Conservation (phyloP, 306 rosid species). For the Ammopiptanthus mongolicus region DNA sequence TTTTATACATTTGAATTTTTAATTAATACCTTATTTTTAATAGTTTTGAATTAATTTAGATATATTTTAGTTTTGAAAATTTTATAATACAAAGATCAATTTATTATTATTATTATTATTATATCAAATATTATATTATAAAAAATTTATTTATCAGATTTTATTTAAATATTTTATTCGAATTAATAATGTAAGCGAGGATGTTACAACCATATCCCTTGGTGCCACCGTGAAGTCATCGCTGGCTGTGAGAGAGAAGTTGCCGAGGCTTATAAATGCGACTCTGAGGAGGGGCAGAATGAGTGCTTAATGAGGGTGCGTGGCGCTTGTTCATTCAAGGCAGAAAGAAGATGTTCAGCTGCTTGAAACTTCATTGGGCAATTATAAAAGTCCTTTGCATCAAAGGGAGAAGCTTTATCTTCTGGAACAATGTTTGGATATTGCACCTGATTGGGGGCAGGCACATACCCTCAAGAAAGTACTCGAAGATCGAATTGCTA, state of each 20-base stretch:
- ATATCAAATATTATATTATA: too few species aligned
- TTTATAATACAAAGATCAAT: too few species aligned
- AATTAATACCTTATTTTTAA: too few species aligned
- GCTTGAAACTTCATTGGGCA: constrained; percentile 68
- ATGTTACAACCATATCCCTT: constrained; percentile 85
- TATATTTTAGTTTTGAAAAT: too few species aligned
- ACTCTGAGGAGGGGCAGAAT: constrained; percentile 50
- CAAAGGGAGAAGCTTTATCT: constrained; percentile 80
- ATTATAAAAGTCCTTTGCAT: constrained; percentile 40
- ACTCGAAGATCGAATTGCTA: constrained; percentile 66
- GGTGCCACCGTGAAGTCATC: constrained; percentile 81
- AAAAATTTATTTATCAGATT: too few species aligned
- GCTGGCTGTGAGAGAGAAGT: constrained; percentile 87
- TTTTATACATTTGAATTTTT: too few species aligned
- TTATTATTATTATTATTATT: too few species aligned
- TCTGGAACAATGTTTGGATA: constrained; percentile 66
- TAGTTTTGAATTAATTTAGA: too few species aligned
- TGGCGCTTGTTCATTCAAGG: constrained; percentile 96
- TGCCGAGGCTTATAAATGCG: constrained; percentile 53
- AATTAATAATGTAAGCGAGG: too few species aligned
- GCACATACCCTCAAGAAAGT: constrained; percentile 59
- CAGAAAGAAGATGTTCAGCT: constrained; percentile 77
- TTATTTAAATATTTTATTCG: too few species aligned
- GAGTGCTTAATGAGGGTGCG: constrained; percentile 88
- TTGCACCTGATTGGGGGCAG: constrained; percentile 96